Conservation (phyloP, 176 grass and related monocot genomes). For the Pontederia paniculata region DNA sequence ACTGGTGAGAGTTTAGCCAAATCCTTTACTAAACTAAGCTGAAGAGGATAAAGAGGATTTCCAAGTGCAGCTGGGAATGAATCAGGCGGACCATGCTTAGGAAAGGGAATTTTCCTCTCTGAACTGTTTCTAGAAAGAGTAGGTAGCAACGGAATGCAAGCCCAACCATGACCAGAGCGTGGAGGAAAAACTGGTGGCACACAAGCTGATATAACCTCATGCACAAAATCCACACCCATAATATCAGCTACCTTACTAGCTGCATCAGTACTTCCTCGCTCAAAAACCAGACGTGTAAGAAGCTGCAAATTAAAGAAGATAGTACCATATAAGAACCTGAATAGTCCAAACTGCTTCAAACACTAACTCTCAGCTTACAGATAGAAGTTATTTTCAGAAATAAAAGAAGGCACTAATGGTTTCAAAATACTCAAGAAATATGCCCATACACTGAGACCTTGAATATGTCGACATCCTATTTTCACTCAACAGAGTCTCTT, state of each 20-base stretch:
- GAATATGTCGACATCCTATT: no score
- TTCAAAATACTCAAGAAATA: no score
- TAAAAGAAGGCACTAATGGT: no score
- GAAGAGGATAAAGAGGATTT: constrained; percentile 75
- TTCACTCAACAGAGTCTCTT: no score
- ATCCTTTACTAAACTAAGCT: constrained; percentile 74
- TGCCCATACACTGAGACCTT: no score
- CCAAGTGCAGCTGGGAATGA: constrained; percentile 30
- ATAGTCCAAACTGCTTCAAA: background rate
- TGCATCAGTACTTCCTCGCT: constrained; percentile 77
- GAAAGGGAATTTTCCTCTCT: constrained; percentile 27
- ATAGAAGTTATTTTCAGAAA: background rate
- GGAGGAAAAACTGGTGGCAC: constrained; percentile 92
- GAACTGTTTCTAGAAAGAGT: constrained; percentile 29
- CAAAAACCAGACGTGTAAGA: constrained; percentile 90
- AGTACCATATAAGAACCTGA: background rate
- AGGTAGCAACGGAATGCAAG: constrained; percentile 73
- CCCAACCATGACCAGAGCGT: constrained; percentile 81
- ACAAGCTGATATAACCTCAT: constrained; percentile 84
- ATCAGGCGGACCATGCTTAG: constrained; percentile 2
- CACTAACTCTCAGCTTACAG: background rate
- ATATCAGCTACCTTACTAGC: constrained; percentile 84
- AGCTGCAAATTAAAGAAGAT: constrained; percentile 40
- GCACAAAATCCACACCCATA: constrained; percentile 90
- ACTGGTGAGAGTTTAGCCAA: constrained; percentile 78